These are phyloP conservation scores for Orbilia brochopaga DNA, from an alignment of 2,329 filamentous ascomycete species.

Conservation along the genomic window DNA sequence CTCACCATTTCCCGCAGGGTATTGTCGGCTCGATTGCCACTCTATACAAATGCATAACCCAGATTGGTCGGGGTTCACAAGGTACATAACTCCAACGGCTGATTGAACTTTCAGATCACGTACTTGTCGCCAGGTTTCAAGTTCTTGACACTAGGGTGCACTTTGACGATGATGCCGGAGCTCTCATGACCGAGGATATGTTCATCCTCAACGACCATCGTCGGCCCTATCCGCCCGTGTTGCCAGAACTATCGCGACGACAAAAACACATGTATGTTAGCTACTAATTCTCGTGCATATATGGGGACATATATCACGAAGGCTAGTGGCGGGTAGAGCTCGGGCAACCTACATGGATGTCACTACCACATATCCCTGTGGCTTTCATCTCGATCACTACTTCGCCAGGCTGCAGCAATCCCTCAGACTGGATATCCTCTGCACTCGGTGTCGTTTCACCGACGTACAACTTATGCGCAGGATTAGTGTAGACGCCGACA, in stretches of 20 bases:
- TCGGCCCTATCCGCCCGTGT: slow-evolving; percentile 85
- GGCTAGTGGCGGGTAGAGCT: too few species aligned
- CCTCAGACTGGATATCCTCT: slow-evolving; percentile 71
- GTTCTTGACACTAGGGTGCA: slow-evolving; percentile 76
- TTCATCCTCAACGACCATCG: slow-evolving; percentile 83
- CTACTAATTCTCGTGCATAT: too few species aligned
- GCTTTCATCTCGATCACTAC: slow-evolving; percentile 89
- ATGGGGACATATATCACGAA: too few species aligned
- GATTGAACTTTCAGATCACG: not conserved
- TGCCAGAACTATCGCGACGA: slow-evolving; percentile 94
- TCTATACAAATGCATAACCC: slow-evolving; percentile 59
- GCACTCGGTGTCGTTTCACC: slow-evolving; percentile 76
- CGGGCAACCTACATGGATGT: slow-evolving; percentile 41
- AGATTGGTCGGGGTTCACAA: not conserved
- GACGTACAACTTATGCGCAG: slow-evolving; percentile 88
- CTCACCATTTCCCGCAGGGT: slow-evolving; percentile 77
- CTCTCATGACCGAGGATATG: slow-evolving; percentile 96
- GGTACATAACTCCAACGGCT: not conserved
- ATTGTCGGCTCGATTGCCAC: slow-evolving; percentile 94
- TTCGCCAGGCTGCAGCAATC: slow-evolving; percentile 60
- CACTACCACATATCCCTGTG: slow-evolving; percentile 92
- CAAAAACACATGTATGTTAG: too few species aligned
- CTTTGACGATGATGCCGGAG: slow-evolving; percentile 63
- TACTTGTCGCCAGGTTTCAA: slow-evolving; percentile 76
- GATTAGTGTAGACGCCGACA: slow-evolving; percentile 96